Evolutionary conservation across 306 rosid genomes (phyloP).

Genomic region (Abrus precatorius): DNA sequence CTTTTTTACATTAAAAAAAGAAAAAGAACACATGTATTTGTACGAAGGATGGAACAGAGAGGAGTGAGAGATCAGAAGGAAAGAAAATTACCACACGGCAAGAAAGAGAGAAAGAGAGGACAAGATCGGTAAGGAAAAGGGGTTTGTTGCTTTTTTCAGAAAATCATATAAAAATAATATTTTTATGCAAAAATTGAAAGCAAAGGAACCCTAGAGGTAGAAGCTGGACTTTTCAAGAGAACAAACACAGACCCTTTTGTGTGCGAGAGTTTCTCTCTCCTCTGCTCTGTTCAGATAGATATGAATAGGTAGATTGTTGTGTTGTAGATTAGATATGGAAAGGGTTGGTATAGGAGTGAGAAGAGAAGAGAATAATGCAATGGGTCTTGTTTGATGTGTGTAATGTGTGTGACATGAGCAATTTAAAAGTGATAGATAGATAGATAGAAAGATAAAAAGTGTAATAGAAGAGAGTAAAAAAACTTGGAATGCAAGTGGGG

Average conservation of each 20-base stretch:
- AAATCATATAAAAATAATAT: slow-evolving; percentile 13
- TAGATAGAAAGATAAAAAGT: slow-evolving; percentile 57
- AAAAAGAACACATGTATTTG: slow-evolving; percentile 15
- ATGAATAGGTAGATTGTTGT: slow-evolving; percentile 51
- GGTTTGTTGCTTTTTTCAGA: slow-evolving; percentile 42
- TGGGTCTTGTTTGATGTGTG: slow-evolving; percentile 39
- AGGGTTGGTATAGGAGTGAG: slow-evolving; percentile 55
- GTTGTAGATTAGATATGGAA: slow-evolving; percentile 51
- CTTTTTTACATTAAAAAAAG: slow-evolving; percentile 4
- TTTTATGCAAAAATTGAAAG: slow-evolving; percentile 40
- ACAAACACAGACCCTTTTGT: slow-evolving; percentile 36
- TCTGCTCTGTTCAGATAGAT: slow-evolving; percentile 51
- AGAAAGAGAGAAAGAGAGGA: slow-evolving; percentile 46
- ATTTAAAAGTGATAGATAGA: slow-evolving; percentile 28
- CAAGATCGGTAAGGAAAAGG: slow-evolving; percentile 61
- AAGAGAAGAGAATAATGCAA: slow-evolving; percentile 54
- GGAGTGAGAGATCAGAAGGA: slow-evolving; percentile 33
- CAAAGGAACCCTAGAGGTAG: slow-evolving; percentile 49
- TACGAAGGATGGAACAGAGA: slow-evolving; percentile 29
- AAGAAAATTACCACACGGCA: slow-evolving; percentile 57
- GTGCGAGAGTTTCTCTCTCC: slow-evolving; percentile 30
- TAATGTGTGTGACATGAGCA: slow-evolving; percentile 58
- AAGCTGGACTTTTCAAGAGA: slow-evolving; percentile 53
- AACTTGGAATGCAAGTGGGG: slow-evolving; percentile 59
- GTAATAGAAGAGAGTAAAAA: slow-evolving; percentile 45